Evolutionary conservation across 495 filamentous ascomycete genomes (phyloP).

Genomic region (Xylaria bambusicola): DNA sequence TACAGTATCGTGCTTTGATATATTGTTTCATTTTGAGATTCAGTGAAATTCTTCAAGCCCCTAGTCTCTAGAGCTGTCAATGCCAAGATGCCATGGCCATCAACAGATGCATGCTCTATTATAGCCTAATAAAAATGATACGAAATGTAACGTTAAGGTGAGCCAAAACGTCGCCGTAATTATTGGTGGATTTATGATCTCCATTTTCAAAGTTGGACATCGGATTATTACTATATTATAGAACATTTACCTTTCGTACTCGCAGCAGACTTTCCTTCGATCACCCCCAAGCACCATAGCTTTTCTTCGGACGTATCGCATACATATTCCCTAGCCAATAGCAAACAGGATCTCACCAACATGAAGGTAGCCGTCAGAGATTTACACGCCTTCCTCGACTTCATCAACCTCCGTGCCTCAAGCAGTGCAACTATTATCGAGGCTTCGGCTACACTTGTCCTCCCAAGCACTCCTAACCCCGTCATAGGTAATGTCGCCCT

Average conservation of each 20-base stretch:
- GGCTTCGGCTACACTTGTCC: slow-evolving; percentile 13
- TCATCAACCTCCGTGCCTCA: slow-evolving; percentile 8
- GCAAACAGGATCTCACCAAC: background rate
- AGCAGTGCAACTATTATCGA: slow-evolving; percentile 9
- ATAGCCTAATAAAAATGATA: background rate
- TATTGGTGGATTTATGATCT: slow-evolving; percentile 7
- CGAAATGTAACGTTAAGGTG: background rate
- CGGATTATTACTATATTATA: background rate
- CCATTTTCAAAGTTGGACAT: background rate
- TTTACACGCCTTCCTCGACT: background rate
- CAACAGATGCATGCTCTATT: background rate
- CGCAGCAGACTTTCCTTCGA: no score
- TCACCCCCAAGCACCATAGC: no score
- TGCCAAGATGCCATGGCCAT: background rate
- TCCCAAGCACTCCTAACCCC: slow-evolving; percentile 3
- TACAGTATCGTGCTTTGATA: background rate
- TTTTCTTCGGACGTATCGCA: background rate
- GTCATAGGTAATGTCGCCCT: slow-evolving; percentile 14
- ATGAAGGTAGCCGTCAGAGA: background rate
- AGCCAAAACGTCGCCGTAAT: background rate
- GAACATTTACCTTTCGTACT: background rate
- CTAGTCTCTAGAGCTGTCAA: background rate
- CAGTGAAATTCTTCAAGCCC: background rate
- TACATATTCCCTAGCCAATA: background rate
- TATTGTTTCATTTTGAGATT: background rate